These are phyloP conservation scores for Angomonas deanei DNA, from an alignment of 208 protist species.

Conservation along the genomic window DNA sequence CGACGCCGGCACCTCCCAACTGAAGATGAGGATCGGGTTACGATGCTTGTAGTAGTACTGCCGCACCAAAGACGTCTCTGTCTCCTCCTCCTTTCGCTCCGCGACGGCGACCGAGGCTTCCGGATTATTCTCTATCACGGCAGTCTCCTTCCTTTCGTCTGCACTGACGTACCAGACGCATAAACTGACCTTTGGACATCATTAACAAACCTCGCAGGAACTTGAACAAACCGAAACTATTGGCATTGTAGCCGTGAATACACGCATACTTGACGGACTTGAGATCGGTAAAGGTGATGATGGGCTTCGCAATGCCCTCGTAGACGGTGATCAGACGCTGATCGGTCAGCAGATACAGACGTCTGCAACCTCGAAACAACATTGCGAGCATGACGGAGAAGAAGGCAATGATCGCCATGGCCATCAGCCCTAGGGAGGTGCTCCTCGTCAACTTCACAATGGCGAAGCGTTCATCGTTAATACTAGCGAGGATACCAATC, in stretches of 20 bases:
- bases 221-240: background rate
- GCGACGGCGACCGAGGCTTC: too few relatives aligned
- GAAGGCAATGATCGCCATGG: conserved; percentile 18
- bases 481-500: conserved; percentile 33
- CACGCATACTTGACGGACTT: conserved; percentile 31
- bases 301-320: conserved; percentile 30
- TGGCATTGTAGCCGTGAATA: conserved; percentile 38
- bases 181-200: background rate
- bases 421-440: conserved; percentile 29
- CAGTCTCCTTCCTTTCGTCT: too few relatives aligned
- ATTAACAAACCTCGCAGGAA: background rate
- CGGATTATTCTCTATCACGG: background rate
- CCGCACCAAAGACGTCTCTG: background rate
- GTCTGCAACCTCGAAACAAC: conserved; percentile 24
- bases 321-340: conserved; percentile 46
- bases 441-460: conserved; percentile 28
- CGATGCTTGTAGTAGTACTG: conserved; percentile 8
- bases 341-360: conserved; percentile 52
- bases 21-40: conserved; percentile 36
- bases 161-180: background rate
- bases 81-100: background rate
- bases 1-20: conserved; percentile 47
- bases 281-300: conserved; percentile 36
- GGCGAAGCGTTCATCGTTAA: conserved; percentile 24
- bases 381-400: conserved; percentile 33